Conservation (phyloP, 2,329 filamentous ascomycete genomes). For the Bretziella fagacearum region DNA sequence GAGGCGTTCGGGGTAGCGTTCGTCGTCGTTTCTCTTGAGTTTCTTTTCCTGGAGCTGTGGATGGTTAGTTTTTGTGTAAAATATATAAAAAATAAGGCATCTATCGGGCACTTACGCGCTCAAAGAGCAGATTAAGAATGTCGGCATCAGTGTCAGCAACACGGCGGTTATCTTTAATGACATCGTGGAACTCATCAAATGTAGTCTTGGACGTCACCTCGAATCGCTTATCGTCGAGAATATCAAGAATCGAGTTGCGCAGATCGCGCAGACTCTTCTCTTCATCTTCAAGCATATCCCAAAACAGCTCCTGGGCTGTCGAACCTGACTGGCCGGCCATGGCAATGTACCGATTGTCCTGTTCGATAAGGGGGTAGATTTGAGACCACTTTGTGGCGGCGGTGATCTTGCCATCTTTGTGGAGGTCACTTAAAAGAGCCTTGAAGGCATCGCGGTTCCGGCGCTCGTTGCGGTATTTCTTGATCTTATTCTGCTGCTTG, state of each 20-base stretch:
- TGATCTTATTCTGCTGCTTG: conserved; percentile 71
- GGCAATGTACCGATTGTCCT: conserved; percentile 66
- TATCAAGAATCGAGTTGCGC: conserved; percentile 71
- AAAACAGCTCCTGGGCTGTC: conserved; percentile 79
- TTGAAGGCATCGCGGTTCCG: conserved; percentile 72
- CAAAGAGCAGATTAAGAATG: conserved; percentile 64
- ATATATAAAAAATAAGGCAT: background rate
- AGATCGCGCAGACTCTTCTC: conserved; percentile 69
- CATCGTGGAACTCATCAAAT: conserved; percentile 68
- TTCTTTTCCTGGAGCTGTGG: conserved; percentile 67
- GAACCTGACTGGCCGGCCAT: conserved; percentile 77
- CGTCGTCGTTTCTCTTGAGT: conserved; percentile 64
- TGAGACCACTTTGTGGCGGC: conserved; percentile 82
- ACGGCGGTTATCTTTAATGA: conserved; percentile 72
- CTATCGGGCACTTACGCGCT: conserved; percentile 41
- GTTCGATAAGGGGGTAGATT: conserved; percentile 54
- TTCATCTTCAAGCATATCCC: conserved; percentile 88
- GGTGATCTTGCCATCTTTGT: conserved; percentile 63
- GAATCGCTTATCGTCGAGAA: conserved; percentile 80
- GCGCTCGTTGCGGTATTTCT: conserved; percentile 65
- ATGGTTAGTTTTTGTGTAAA: background rate
- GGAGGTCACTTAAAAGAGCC: conserved; percentile 56
- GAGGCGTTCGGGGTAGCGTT: conserved; percentile 68
- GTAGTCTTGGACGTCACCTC: conserved; percentile 76
- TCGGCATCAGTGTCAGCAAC: conserved; percentile 77